A percentile compares a stretch with the other conserved stretches of the same genome.
Evolutionary conservation across 768 basidiomycete species (phyloP).

Genomic region (Dentipellis fragilis): DNA sequence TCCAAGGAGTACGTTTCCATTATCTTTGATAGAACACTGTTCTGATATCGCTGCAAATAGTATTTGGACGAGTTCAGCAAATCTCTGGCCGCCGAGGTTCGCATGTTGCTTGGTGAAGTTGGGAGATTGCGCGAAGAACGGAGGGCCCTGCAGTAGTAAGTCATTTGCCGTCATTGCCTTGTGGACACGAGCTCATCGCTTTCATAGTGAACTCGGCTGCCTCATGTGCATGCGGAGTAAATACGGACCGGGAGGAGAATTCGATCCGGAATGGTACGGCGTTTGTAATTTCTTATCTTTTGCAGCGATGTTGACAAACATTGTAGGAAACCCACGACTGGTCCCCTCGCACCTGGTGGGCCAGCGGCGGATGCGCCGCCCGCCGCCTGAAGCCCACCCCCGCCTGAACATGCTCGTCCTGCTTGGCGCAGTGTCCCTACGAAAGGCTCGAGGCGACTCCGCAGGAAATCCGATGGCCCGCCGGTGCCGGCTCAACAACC

Average conservation of each 20-base stretch:
- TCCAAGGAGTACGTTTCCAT: slow-evolving; percentile 54
- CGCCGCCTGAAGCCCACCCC: slow-evolving; percentile 16
- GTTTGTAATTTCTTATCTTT: neutral
- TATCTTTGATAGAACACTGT: neutral
- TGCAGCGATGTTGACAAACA: slow-evolving; percentile 19
- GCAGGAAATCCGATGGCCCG: slow-evolving; percentile 9
- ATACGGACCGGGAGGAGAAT: slow-evolving; percentile 80
- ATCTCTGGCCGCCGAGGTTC: slow-evolving; percentile 73
- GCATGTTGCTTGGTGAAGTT: slow-evolving; percentile 75
- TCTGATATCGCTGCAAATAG: slow-evolving; percentile 23
- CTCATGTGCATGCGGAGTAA: slow-evolving; percentile 62
- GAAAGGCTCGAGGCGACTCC: slow-evolving; percentile 10
- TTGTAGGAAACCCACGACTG: slow-evolving; percentile 27
- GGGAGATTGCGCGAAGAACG: slow-evolving; percentile 75
- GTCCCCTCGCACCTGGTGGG: slow-evolving; percentile 15
- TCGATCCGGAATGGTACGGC: slow-evolving; percentile 69
- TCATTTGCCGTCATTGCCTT: slow-evolving; percentile 8
- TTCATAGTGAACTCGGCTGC: slow-evolving; percentile 62
- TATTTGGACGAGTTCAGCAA: slow-evolving; percentile 86
- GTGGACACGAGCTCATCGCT: slow-evolving; percentile 1
- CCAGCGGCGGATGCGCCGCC: slow-evolving; percentile 13
- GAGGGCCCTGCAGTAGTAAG: slow-evolving; percentile 70
- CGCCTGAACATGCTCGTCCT: slow-evolving; percentile 10
- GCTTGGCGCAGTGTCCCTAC: slow-evolving; percentile 15
- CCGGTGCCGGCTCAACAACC: slow-evolving; percentile 4